phyloP scores from a whole-genome alignment of 768 basidiomycete genomes.

The Scleroderma citrinum region DNA sequence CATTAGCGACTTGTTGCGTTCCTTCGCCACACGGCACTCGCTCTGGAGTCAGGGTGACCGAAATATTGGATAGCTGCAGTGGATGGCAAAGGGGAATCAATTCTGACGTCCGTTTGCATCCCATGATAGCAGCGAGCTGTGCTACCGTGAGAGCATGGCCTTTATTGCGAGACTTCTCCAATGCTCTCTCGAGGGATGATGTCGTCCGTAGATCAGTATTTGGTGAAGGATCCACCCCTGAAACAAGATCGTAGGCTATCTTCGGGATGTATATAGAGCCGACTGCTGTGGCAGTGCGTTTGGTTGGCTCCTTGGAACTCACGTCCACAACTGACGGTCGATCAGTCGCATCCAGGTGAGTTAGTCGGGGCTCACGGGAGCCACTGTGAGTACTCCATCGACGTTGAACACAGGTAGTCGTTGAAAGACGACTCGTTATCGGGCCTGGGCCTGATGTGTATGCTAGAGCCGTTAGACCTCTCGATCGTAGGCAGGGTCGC shows the following conservation, averaged over 20 bases:
- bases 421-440: not conserved
- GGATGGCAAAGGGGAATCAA: conserved; percentile 89
- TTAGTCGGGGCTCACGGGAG: conserved; percentile 32
- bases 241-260: conserved; percentile 60
- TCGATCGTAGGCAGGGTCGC: conserved; percentile 3
- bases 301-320: conserved; percentile 51
- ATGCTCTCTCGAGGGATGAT: conserved; percentile 27
- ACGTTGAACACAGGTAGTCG: conserved; percentile 9
- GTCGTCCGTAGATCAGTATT: conserved; percentile 1
- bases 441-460: no score
- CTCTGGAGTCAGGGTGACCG: conserved; percentile 55
- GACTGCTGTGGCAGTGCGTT: conserved; percentile 66
- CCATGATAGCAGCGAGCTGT: conserved; percentile 86
- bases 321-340: conserved; percentile 84
- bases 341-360: conserved; percentile 70
- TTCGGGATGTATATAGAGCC: conserved; percentile 67
- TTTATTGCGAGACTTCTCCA: conserved; percentile 52
- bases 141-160: conserved; percentile 71
- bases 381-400: conserved; percentile 18
- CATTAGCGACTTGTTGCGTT: not conserved
- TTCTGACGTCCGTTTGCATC: conserved; percentile 73
- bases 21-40: conserved; percentile 8
- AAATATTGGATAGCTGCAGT: conserved; percentile 63
- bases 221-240: conserved; percentile 14
- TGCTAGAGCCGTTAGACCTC: not conserved